Conservation (phyloP, 148 eudicot species). For the Rhododendron ferrugineum region DNA sequence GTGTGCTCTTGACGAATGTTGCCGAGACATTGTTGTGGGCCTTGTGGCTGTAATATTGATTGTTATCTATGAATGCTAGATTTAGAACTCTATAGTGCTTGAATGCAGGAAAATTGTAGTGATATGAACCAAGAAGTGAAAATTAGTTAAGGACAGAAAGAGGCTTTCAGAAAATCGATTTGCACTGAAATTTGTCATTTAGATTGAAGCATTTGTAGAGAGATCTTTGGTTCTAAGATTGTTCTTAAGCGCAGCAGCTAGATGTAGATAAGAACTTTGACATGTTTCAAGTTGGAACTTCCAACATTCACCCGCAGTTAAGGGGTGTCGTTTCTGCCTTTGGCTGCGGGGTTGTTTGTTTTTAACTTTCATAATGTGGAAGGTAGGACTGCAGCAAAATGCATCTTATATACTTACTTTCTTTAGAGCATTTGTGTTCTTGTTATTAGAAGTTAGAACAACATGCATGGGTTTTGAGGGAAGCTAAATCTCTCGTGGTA, state of each 20-base stretch:
- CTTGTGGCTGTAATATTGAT: not conserved
- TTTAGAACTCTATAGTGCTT: not conserved
- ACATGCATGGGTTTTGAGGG: not conserved
- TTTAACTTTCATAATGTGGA: not conserved
- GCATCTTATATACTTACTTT: not conserved
- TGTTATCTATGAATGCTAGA: not conserved
- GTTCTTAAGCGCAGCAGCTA: not conserved
- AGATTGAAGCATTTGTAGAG: not conserved
- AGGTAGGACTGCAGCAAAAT: not conserved
- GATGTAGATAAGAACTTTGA: not conserved
- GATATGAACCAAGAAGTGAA: not conserved
- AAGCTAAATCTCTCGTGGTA: not conserved
- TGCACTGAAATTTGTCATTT: not conserved
- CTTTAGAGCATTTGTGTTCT: not conserved
- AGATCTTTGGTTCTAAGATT: not conserved
- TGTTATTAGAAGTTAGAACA: not conserved
- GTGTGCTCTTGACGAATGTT: not conserved
- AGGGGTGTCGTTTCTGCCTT: not conserved
- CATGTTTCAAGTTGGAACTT: not conserved
- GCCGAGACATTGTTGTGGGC: not conserved
- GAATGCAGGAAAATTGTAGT: not conserved
- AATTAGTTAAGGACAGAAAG: too few relatives aligned
- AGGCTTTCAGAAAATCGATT: not conserved
- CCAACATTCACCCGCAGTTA: not conserved
- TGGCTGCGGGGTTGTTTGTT: not conserved